A percentile compares a stretch with the other conserved stretches of the same genome.
These are phyloP conservation scores for Actinomortierella wolfii DNA, from an alignment of 371 early-diverging fungal genomes.

Conservation along the genomic window DNA sequence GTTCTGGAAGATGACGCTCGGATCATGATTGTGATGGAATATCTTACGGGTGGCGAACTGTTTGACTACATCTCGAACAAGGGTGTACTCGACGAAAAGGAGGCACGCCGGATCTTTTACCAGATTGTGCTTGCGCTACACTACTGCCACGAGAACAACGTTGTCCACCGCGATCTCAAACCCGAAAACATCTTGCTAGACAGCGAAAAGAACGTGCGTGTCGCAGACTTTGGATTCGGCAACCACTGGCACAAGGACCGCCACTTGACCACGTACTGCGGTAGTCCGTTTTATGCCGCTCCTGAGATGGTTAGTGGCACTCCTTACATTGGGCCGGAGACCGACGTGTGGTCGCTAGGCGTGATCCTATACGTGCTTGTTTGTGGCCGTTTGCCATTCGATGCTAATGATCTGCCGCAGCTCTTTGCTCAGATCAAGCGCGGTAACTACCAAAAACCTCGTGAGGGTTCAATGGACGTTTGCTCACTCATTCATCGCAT, in stretches of 20 bases:
- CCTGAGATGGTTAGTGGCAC: conserved; percentile 83
- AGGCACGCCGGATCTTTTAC: conserved; percentile 90
- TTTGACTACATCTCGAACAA: conserved; percentile 92
- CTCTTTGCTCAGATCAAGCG: conserved; percentile 70
- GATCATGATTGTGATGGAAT: conserved; percentile 94
- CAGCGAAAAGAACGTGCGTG: conserved; percentile 65
- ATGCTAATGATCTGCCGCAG: conserved; percentile 76
- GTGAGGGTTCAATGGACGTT: conserved; percentile 46
- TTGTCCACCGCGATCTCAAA: conserved; percentile 87
- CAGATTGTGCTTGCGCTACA: conserved; percentile 96
- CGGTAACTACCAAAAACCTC: conserved; percentile 59
- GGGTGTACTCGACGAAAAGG: conserved; percentile 81
- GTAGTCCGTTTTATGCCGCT: conserved; percentile 91
- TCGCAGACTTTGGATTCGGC: conserved; percentile 97
- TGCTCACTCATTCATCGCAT: conserved; percentile 54
- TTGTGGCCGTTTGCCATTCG: conserved; percentile 80
- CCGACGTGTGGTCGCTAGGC: conserved; percentile 83
- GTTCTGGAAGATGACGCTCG: conserved; percentile 84
- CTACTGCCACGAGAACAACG: conserved; percentile 77
- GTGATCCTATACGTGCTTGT: conserved; percentile 78
- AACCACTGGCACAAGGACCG: conserved; percentile 85
- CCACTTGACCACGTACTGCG: conserved; percentile 92
- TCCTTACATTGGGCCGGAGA: conserved; percentile 75
- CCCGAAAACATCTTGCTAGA: conserved; percentile 89
- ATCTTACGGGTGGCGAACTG: conserved; percentile 95